phyloP scores from a whole-genome alignment of 768 basidiomycete species.

The Leccinum incarnatum region DNA sequence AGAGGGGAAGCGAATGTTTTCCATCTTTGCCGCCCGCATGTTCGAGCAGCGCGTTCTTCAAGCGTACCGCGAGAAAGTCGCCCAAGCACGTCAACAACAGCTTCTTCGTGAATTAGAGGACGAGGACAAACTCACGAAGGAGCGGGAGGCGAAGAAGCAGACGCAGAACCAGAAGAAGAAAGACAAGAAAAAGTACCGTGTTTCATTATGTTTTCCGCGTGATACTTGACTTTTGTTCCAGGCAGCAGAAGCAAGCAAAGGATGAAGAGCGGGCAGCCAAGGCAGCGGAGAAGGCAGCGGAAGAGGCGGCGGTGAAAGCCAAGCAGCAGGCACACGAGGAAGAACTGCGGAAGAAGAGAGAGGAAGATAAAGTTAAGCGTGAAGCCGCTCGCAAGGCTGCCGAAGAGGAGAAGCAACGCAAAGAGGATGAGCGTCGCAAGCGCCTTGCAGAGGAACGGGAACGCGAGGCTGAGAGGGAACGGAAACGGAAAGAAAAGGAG shows the following conservation, averaged over 20 bases:
- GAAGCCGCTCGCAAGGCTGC: slow-evolving; percentile 73
- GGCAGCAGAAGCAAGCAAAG: slow-evolving; percentile 88
- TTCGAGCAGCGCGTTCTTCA: slow-evolving; percentile 98
- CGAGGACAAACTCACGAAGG: slow-evolving; percentile 83
- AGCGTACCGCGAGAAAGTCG: slow-evolving; percentile 95
- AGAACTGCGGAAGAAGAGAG: slow-evolving; percentile 74
- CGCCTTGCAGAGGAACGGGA: slow-evolving; percentile 79
- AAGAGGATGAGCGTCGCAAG: slow-evolving; percentile 81
- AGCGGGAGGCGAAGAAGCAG: slow-evolving; percentile 89
- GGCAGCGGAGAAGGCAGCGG: slow-evolving; percentile 84
- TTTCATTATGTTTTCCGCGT: slow-evolving; percentile 3
- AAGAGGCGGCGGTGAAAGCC: slow-evolving; percentile 75
- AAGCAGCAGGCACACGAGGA: slow-evolving; percentile 78
- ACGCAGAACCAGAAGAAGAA: slow-evolving; percentile 98
- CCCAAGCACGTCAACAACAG: slow-evolving; percentile 92
- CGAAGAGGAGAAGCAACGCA: slow-evolving; percentile 80
- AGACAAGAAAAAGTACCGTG: slow-evolving; percentile 88
- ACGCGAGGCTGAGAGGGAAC: slow-evolving; percentile 71
- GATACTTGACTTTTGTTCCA: slow-evolving; percentile 30
- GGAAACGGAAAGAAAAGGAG: slow-evolving; percentile 72
- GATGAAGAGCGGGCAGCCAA: slow-evolving; percentile 85
- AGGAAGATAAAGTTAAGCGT: slow-evolving; percentile 81
- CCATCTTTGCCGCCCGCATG: slow-evolving; percentile 98
- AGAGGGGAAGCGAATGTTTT: slow-evolving; percentile 99
- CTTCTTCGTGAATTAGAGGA: slow-evolving; percentile 93